Percentiles rank a stretch among this genome's conserved stretches.
These are phyloP conservation scores for Backusella westeae DNA, from an alignment of 192 early-diverging fungal genomes.

Conservation along the genomic window DNA sequence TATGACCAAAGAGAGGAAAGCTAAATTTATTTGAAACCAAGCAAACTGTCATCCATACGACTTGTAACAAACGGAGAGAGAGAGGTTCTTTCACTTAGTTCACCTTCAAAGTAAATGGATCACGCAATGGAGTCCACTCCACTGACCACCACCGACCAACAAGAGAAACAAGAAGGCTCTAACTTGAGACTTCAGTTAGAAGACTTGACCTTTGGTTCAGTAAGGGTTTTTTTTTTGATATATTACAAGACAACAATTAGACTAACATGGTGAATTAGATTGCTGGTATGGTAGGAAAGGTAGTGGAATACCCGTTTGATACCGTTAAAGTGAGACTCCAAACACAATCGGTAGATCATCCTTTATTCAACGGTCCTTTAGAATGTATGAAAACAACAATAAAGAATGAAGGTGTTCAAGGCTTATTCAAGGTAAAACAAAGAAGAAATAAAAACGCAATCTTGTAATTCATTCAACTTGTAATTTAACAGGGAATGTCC, in stretches of 20 bases:
- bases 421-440: constrained; percentile 81
- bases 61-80: no score
- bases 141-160: background rate
- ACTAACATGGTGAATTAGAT: constrained; percentile 45
- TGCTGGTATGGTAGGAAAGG: constrained; percentile 88
- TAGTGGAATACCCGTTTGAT: constrained; percentile 96
- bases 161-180: background rate
- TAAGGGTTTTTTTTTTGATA: background rate
- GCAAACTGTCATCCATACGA: background rate
- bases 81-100: background rate
- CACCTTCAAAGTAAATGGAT: background rate
- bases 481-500: constrained; percentile 69
- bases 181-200: constrained; percentile 27
- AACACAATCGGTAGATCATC: constrained; percentile 63
- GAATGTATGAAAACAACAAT: constrained; percentile 82
- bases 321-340: constrained; percentile 94
- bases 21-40: background rate
- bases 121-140: background rate
- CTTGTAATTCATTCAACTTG: background rate
- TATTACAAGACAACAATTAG: background rate
- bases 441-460: background rate
- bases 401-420: constrained; percentile 73
- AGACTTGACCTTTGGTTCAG: constrained; percentile 27
- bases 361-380: constrained; percentile 71
- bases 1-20: background rate